Base-by-base conservation (phyloP, 805 yeast genomes). In the Saccharomyces eubayanus region DNA sequence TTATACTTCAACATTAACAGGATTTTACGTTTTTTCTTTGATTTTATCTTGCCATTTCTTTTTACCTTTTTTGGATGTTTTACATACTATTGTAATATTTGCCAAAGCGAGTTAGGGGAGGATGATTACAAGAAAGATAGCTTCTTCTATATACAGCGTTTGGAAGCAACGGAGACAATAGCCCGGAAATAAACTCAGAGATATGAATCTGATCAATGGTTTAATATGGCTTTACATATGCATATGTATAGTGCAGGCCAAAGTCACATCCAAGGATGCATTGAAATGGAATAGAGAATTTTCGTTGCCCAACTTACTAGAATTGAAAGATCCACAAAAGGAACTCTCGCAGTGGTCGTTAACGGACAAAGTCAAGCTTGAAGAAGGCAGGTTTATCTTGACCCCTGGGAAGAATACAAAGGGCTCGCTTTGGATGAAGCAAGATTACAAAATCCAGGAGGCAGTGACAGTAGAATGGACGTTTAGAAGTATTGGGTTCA, bases 391-490 rank as follows among this genome's bases (percentile, higher is more conserved):
- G 49, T 60, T 82, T 14, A 61, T 82, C 10, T 57, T 81, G 51
- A 80, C 85, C 1, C 81, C 83, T 5, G 67, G 65, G 27, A 58
- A 69, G 14, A 57, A 57, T 3, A 58, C 74, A 3, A 54, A 58
- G 2, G 85, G 86, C 11, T 66, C 79, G 0, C 48, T 82, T 1
- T 79, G 83, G 83, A 62, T 70, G 31, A 63, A 62, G 46, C 66
- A 70, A 67, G 41, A 64, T 47, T 48, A 62, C 60, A 10, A 61
- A 65, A 50, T 71, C 56, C 55, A 58, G 24, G 68, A 71, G 57
- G 71, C 73, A 54, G 81, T 83, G 77, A 78, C 91, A 0, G 59
- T 82, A 9, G 90, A 86, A 59, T 63, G 80, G 48, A 79, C 85
- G 2, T 77, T 85, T 59, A 77, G 94, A 68, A 80, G 87, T 49